These are phyloP conservation scores for Phlebopus sp. DNA, from an alignment of 1,284 basidiomycete species.

Conservation along the genomic window DNA sequence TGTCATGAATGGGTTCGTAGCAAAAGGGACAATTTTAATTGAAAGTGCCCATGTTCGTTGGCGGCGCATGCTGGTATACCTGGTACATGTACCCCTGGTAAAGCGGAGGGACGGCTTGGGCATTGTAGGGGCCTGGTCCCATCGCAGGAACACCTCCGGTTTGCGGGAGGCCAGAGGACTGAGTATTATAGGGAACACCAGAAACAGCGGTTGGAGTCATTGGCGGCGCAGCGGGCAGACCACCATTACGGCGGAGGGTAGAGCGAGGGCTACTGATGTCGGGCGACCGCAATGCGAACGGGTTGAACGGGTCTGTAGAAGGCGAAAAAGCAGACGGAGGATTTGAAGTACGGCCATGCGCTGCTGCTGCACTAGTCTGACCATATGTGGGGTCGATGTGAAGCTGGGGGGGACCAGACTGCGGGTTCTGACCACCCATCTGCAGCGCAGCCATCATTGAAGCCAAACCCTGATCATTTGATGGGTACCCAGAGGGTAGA, in stretches of 20 bases:
- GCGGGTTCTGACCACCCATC: conserved; percentile 81
- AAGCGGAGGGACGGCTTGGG: conserved; percentile 62
- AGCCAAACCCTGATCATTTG: conserved; percentile 76
- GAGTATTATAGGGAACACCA: conserved; percentile 53
- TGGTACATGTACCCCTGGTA: conserved; percentile 83
- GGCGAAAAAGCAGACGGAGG: conserved; percentile 59
- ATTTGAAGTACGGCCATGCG: conserved; percentile 49
- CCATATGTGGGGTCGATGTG: conserved; percentile 66
- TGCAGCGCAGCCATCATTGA: conserved; percentile 87
- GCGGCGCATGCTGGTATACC: conserved; percentile 69
- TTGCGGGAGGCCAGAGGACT: conserved; percentile 57
- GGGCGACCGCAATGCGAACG: conserved; percentile 63
- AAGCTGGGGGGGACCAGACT: conserved; percentile 71
- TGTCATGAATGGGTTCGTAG: conserved; percentile 38
- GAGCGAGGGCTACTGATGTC: conserved; percentile 53
- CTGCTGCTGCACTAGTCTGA: conserved; percentile 30
- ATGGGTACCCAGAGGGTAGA: conserved; percentile 72
- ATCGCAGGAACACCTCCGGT: conserved; percentile 58
- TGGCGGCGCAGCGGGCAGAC: conserved; percentile 28
- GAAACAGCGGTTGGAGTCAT: conserved; percentile 42
- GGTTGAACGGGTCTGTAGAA: conserved; percentile 69
- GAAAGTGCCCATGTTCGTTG: conserved; percentile 71
- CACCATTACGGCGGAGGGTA: conserved; percentile 50
- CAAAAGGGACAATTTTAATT: conserved; percentile 49
- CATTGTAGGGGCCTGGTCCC: conserved; percentile 60